Evolutionary conservation across 2,329 filamentous ascomycete genomes (phyloP), one percentile per base, ranked within the genome.

Genomic region (Aspergillus neoniger): DNA sequence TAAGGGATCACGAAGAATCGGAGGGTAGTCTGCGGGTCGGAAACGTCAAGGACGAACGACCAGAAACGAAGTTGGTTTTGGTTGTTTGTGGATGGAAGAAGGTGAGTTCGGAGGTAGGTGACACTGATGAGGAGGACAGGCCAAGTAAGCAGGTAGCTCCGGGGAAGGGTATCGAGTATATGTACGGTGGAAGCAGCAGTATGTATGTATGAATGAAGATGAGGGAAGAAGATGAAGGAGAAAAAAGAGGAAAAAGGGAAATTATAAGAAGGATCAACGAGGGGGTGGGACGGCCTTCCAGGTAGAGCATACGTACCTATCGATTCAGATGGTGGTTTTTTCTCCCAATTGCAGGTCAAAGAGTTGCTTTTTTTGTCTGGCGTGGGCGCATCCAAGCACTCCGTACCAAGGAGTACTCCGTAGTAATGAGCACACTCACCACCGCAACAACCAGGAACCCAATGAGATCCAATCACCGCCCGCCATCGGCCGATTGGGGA

Each of bases 1-100:
- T 75, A 67, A 70, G 72, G 70, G 65, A 66, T 64, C 55, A 63
- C 60, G 53, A 62, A 53, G 58, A 61, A 49, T 14, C 19, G 56
- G 52, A 36, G 52, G 57, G 38, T 41, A 50, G 57, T 48, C 36
- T 17, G 30, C n/a, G 47, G 32, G 30, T 51, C 55, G 28, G 53
- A 51, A 57, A 44, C 50, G 57, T 57, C 56, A 50, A 57, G 59
- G 65, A 58, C 49, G 47, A 56, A 36, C 39, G 43, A 48, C 49
- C 62, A 59, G 43, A 54, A 44, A 15, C 6, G 14, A 15, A 28
- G 25, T 28, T 2, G 25, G 25, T 28, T 28, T 28, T 8, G 25
- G 25, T 28, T 28, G 25, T 28, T 28, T 28, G 25, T 28, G 25
- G 25, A 28, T 28, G 25, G 25, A 28, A 28, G 25, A 28, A 28